Conservation (phyloP, 2,329 filamentous ascomycete genomes). For the Herpotrichia juniperi region DNA sequence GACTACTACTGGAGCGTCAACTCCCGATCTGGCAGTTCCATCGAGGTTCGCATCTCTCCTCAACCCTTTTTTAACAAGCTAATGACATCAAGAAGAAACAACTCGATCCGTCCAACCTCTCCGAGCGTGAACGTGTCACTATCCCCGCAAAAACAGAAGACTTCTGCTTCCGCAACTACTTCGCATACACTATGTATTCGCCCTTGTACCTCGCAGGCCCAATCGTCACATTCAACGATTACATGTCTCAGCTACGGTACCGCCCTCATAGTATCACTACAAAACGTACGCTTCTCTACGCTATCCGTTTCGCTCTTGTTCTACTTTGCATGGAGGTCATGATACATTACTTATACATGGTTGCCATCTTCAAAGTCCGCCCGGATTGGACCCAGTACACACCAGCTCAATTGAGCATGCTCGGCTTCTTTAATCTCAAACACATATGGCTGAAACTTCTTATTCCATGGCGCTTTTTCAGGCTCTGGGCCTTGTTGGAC, state of each 20-base stretch:
- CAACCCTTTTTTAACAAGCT: constrained; percentile 49
- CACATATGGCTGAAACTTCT: constrained; percentile 98
- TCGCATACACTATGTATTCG: constrained; percentile 89
- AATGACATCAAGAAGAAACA: constrained; percentile 93
- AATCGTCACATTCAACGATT: constrained; percentile 98
- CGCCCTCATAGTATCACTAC: constrained; percentile 72
- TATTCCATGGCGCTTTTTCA: constrained; percentile 97
- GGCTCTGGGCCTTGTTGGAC: constrained; percentile 91
- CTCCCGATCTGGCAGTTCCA: constrained; percentile 63
- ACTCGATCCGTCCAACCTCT: constrained; percentile 83
- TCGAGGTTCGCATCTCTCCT: constrained; percentile 72
- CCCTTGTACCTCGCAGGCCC: constrained; percentile 92
- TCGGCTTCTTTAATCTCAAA: constrained; percentile 95
- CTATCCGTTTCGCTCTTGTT: constrained; percentile 77
- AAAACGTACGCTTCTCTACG: constrained; percentile 79
- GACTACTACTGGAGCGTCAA: constrained; percentile 94
- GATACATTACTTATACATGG: constrained; percentile 89
- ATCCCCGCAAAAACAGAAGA: constrained; percentile 74
- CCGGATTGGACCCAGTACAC: constrained; percentile 85
- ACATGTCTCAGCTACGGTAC: constrained; percentile 84
- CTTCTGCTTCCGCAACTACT: constrained; percentile 83
- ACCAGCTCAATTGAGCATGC: constrained; percentile 83
- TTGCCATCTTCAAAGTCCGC: constrained; percentile 83
- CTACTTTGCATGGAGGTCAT: constrained; percentile 85
- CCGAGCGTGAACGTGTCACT: constrained; percentile 83